Evolutionary conservation across 2,329 filamentous ascomycete genomes (phyloP).

Genomic region (Scortechinia acanthostroma): DNA sequence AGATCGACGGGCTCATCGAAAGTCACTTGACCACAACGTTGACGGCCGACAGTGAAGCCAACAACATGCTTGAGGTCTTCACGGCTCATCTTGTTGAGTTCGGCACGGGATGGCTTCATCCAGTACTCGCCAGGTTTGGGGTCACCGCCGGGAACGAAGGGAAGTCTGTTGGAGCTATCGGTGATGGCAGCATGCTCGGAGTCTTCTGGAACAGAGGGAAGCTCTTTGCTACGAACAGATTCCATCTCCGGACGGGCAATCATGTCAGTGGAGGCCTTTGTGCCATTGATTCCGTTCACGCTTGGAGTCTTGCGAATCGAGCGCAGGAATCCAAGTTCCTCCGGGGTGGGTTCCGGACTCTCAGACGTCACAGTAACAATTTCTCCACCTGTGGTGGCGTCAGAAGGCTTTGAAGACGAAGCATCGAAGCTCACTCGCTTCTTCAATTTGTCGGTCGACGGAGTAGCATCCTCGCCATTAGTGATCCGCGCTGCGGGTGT

Average conservation of each 20-base stretch:
- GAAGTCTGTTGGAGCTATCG: slow-evolving; percentile 12
- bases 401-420: not conserved
- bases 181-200: slow-evolving; percentile 55
- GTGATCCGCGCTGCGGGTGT: not conserved
- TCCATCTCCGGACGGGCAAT: not conserved
- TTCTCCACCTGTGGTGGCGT: not conserved
- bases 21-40: slow-evolving; percentile 72
- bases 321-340: slow-evolving; percentile 1
- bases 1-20: slow-evolving; percentile 82
- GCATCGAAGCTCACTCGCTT: slow-evolving; percentile 58
- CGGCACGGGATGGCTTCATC: slow-evolving; percentile 70
- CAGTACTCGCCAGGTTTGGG: slow-evolving; percentile 73
- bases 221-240: not conserved
- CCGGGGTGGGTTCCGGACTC: not conserved
- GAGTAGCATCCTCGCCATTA: slow-evolving; percentile 28
- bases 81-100: slow-evolving; percentile 73
- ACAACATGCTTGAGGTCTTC: slow-evolving; percentile 69
- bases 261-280: not conserved
- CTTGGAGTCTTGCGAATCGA: not conserved
- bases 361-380: not conserved
- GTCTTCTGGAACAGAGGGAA: not conserved
- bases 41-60: slow-evolving; percentile 75
- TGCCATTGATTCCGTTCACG: slow-evolving; percentile 1
- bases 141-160: slow-evolving; percentile 17
- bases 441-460: slow-evolving; percentile 44